Conservation (phyloP, 495 filamentous ascomycete species). For the Penicillium verhagenii region DNA sequence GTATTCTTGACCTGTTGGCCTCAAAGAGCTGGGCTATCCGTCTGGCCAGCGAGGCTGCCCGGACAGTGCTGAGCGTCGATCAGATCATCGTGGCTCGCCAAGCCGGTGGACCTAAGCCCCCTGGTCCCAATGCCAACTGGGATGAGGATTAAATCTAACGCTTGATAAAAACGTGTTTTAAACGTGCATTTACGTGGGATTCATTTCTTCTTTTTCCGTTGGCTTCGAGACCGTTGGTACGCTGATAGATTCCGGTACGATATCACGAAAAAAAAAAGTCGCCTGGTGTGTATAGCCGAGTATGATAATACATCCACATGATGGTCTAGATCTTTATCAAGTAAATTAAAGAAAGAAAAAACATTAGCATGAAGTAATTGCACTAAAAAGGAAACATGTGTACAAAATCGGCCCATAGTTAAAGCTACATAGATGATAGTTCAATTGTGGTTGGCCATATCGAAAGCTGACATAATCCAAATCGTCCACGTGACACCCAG, state of each 20-base stretch:
- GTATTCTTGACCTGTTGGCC: conserved; percentile 88
- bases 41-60: conserved; percentile 88
- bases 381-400: not conserved
- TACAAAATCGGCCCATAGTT: not conserved
- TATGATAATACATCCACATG: conserved; percentile 24
- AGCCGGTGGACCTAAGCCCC: conserved; percentile 95
- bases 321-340: conserved; percentile 7
- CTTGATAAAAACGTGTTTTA: conserved; percentile 14
- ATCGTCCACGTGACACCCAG: conserved; percentile 36
- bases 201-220: conserved; percentile 5
- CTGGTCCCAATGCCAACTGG: conserved; percentile 95
- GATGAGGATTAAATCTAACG: conserved; percentile 76
- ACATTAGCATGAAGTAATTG: too few relatives aligned
- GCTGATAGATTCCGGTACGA: conserved; percentile 31
- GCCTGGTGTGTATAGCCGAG: conserved; percentile 24
- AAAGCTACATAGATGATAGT: too few relatives aligned
- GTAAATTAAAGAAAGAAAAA: not conserved
- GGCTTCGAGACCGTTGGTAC: conserved; percentile 23
- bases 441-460: not conserved
- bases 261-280: conserved; percentile 29
- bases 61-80: conserved; percentile 94
- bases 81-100: conserved; percentile 99
- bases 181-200: conserved; percentile 2
- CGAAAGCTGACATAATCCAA: conserved; percentile 9
- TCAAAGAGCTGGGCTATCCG: conserved; percentile 96